Evolutionary conservation across 352 stramenopile species (phyloP).

Genomic region (Phytopythium ostracodes): DNA sequence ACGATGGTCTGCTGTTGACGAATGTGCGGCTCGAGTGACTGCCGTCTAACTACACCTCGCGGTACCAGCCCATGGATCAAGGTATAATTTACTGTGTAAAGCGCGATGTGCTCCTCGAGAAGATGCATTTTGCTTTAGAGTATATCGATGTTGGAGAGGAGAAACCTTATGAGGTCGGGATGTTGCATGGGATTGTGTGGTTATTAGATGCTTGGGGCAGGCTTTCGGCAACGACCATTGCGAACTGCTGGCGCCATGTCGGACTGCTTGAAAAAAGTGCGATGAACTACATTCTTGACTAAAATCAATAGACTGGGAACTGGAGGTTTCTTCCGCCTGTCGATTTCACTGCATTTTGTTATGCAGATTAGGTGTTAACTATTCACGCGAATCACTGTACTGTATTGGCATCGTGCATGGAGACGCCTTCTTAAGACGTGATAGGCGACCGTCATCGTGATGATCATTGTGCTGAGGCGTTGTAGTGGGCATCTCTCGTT

Average conservation of each 20-base stretch:
- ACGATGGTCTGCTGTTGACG: not conserved
- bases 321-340: not conserved
- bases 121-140: not conserved
- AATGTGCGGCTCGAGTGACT: not conserved
- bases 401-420: no score
- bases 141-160: not conserved
- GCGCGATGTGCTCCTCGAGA: not conserved
- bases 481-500: no score
- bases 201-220: not conserved
- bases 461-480: no score
- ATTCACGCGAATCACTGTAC: not conserved
- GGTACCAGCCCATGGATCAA: not conserved
- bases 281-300: not conserved
- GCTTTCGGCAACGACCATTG: not conserved
- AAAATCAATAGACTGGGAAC: not conserved
- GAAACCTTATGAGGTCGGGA: not conserved
- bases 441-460: no score
- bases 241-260: not conserved
- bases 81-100: not conserved
- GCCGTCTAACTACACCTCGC: conserved; percentile 8
- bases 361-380: not conserved
- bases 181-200: conserved; percentile 1
- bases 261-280: not conserved
- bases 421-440: no score
- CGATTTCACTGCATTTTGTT: not conserved